Conservation (phyloP, 2,329 filamentous ascomycete genomes). For the Monosporascus sp. region DNA sequence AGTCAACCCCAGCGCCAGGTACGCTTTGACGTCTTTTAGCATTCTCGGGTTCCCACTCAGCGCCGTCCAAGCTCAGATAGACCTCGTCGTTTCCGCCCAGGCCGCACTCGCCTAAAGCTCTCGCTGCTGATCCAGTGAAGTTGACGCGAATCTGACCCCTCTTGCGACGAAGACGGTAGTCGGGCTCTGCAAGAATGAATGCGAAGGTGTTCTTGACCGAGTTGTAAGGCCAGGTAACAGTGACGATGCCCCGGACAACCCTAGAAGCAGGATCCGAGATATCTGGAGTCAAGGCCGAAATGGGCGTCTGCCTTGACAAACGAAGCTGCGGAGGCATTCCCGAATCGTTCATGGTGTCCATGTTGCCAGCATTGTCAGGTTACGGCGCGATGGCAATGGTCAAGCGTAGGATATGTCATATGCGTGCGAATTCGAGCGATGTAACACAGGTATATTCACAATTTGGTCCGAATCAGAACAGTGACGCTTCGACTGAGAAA, state of each 20-base stretch:
- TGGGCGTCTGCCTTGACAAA: constrained; percentile 39
- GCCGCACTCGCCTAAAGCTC: constrained; percentile 58
- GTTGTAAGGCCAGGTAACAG: constrained; percentile 88
- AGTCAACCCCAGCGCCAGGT: constrained; percentile 48
- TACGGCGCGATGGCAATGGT: constrained; percentile 4
- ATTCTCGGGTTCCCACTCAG: constrained; percentile 55
- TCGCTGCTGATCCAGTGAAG: constrained; percentile 66
- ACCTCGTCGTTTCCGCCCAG: constrained; percentile 77
- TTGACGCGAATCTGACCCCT: constrained; percentile 78
- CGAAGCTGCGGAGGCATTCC: constrained; percentile 13
- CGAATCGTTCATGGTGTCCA: constrained; percentile 14
- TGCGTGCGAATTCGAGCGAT: too few species aligned
- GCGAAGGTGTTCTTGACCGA: constrained; percentile 68
- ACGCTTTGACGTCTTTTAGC: constrained; percentile 36
- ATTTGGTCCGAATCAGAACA: too few species aligned
- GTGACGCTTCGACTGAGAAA: too few species aligned
- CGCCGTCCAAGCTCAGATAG: constrained; percentile 63
- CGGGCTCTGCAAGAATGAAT: constrained; percentile 77
- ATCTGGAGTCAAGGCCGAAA: constrained; percentile 49
- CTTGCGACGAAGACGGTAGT: constrained; percentile 71
- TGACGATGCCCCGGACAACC: constrained; percentile 66
- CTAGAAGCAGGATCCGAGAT: constrained; percentile 35
- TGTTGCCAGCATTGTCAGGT: constrained; percentile 18
- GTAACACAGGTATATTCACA: too few species aligned
- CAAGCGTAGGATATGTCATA: not conserved